Base-by-base conservation (phyloP, 192 early-diverging fungal species). In the Podila epigama region DNA sequence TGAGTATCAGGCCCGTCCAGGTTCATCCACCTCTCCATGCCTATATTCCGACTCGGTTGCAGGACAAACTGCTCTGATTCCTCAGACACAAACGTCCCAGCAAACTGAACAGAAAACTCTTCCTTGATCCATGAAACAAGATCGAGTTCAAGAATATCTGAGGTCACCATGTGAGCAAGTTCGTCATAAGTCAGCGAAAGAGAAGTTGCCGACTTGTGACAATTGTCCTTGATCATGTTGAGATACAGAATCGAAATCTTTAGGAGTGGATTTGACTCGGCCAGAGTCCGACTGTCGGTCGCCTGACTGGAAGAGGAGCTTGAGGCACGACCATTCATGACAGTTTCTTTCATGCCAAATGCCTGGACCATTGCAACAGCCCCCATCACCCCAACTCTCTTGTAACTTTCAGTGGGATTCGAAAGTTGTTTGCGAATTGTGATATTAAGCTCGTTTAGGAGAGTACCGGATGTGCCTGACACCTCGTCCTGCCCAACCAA, bases 381-480 rank as follows among this genome's bases (percentile, higher is more conserved):
- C 39, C 89, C 91, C 53, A 92, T 86, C 5, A 94, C 85, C 9
- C 92, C 92, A 41, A 94, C 83, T 69, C 86, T 84, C 62, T 92
- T 94, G 66, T 88, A 88, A 32, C 73, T 82, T 25, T 86, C 82
- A 13, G 70, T 62, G 27, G 85, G 85, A 61, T 90, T 92, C 8
- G 92, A 85, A n/a, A 94, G 85, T 64, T 92, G 92, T 55, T 94
- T 94, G 66, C 91, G 81, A 58, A 92, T 85, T 33, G 89, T 80
- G 44, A 92, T 92, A 41, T 89, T 83, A 32, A 94, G 78, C 28
- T 94, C 92, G n/a, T 82, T 86, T 60, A 90, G 86, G 54, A 94
- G 71, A 32, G 85, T 68, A 29, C 84, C 81, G 5, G 58, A 60
- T 16, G 71, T 62, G 22, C 65, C 79, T 2, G 63, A 55, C 20